phyloP scores from a whole-genome alignment of 805 yeast species.

The Nadsonia fulvescens region DNA sequence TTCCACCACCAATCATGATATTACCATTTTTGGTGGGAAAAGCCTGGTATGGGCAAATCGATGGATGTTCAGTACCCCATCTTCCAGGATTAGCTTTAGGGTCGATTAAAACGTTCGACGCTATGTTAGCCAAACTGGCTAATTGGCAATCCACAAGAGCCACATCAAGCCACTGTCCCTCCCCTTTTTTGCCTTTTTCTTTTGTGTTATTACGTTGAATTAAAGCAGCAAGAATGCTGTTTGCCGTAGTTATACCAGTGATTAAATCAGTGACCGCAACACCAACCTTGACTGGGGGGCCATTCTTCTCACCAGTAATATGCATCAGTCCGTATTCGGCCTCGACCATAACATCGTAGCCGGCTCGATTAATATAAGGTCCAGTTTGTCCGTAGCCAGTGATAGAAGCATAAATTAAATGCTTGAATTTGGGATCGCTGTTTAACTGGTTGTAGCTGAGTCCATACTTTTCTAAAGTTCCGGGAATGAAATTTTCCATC shows the following conservation, averaged over 20 bases:
- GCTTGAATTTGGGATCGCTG: constrained; percentile 9
- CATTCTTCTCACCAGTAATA: constrained; percentile 23
- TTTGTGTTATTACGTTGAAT: constrained; percentile 17
- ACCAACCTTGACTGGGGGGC: constrained; percentile 26
- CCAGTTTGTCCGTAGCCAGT: constrained; percentile 28
- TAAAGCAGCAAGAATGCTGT: constrained; percentile 22
- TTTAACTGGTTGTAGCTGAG: constrained; percentile 17
- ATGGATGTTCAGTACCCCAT: constrained; percentile 25
- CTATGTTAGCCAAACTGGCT: constrained; percentile 24
- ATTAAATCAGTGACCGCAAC: constrained; percentile 27
- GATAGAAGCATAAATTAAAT: constrained; percentile 21
- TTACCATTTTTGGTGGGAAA: constrained; percentile 21
- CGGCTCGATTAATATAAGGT: constrained; percentile 22
- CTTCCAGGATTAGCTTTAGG: constrained; percentile 24
- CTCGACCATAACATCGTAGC: constrained; percentile 28
- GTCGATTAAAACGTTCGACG: constrained; percentile 20
- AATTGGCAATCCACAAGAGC: constrained; percentile 23
- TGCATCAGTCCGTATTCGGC: constrained; percentile 28
- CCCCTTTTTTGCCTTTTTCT: constrained; percentile 16
- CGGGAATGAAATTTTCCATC: constrained; percentile 24
- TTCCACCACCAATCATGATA: constrained; percentile 26
- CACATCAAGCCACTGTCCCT: constrained; percentile 23
- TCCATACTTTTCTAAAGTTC: constrained; percentile 20
- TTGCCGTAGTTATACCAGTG: constrained; percentile 23
- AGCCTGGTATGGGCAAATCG: constrained; percentile 25